Percentiles rank a stretch among this genome's conserved stretches.
Evolutionary conservation across 164 flowering plant species (phyloP).

Genomic region (Kingdonia uniflora): DNA sequence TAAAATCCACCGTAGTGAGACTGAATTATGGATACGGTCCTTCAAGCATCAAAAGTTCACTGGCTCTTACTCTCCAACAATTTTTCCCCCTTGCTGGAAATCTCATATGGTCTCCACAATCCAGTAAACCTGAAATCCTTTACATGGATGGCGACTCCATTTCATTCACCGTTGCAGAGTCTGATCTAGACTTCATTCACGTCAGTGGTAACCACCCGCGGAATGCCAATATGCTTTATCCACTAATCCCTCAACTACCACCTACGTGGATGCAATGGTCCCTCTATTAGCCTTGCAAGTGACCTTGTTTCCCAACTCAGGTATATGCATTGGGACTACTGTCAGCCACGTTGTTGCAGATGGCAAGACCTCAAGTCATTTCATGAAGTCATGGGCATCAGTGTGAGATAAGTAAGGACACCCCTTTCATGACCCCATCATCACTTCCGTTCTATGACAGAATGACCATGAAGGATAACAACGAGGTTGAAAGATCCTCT

Average conservation of each 20-base stretch:
- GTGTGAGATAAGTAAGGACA: conserved; percentile 5
- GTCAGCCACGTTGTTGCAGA: conserved; percentile 5
- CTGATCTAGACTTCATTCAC: conserved; percentile 2
- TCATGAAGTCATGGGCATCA: conserved; percentile 11
- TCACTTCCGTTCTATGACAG: conserved; percentile 6
- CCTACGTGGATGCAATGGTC: no score
- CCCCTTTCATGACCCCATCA: background rate
- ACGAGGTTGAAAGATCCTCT: background rate
- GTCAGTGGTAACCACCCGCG: background rate
- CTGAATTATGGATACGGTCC: conserved; percentile 1
- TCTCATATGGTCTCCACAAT: conserved; percentile 14
- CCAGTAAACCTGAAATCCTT: conserved; percentile 14
- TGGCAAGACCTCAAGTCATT: conserved; percentile 3
- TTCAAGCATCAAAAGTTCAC: conserved; percentile 24
- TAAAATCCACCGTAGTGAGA: background rate
- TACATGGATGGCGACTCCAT: conserved; percentile 27
- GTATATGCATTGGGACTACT: conserved; percentile 6
- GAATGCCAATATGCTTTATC: background rate
- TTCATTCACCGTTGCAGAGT: no score
- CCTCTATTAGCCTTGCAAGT: conserved; percentile 8
- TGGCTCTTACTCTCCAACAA: conserved; percentile 28
- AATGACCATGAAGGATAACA: background rate
- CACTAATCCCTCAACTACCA: background rate
- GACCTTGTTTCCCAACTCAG: no score
- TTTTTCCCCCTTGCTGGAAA: no score